Evolutionary conservation across 306 rosid species (phyloP).

Genomic region (Rosa multiflora): DNA sequence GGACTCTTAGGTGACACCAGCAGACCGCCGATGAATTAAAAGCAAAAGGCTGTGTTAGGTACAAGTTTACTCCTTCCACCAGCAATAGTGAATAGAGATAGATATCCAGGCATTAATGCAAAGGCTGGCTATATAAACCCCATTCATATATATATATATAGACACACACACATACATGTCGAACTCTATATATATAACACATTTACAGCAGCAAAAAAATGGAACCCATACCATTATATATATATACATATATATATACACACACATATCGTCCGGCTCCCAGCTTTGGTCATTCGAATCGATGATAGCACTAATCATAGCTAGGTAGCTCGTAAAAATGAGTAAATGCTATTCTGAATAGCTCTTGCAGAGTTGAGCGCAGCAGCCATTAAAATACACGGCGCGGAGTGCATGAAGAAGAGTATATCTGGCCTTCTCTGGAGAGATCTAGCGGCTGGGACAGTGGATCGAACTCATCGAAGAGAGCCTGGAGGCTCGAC

Average conservation of each 20-base stretch:
- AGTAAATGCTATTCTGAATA: background rate
- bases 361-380: background rate
- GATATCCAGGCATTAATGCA: background rate
- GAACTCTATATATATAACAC: background rate
- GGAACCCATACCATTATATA: background rate
- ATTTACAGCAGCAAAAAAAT: background rate
- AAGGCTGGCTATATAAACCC: too few species aligned
- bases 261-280: too few species aligned
- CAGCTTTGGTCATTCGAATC: too few species aligned
- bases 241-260: accelerated
- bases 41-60: background rate
- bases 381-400: background rate
- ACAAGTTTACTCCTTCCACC: background rate
- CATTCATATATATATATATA: too few species aligned
- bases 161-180: background rate
- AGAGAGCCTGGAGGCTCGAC: background rate
- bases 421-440: background rate
- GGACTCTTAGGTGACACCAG: background rate
- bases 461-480: background rate
- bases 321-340: too few species aligned
- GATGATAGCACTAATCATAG: too few species aligned
- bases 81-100: background rate
- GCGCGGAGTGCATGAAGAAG: background rate
- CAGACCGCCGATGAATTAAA: background rate
- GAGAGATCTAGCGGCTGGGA: background rate